Conservation (phyloP, 148 eudicot species). For the Chenopodium quinoa region DNA sequence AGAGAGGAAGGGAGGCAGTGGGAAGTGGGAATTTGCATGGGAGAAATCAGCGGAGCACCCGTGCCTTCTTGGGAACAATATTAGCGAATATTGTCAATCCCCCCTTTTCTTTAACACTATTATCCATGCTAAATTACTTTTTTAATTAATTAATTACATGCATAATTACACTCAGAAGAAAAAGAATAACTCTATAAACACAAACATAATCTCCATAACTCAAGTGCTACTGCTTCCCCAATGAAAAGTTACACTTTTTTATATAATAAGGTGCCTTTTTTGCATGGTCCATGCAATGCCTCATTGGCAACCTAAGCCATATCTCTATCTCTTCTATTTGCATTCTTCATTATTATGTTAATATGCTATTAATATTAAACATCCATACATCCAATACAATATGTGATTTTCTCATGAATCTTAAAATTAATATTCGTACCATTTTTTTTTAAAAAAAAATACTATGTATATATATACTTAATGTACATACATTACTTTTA, state of each 20-base stretch:
- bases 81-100: constrained; percentile 17
- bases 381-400: no score
- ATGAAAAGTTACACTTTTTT: constrained; percentile 17
- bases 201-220: constrained; percentile 18
- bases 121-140: constrained; percentile 8
- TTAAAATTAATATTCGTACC: no score
- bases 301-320: no score
- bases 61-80: constrained; percentile 57
- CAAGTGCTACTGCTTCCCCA: constrained; percentile 22
- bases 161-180: neutral
- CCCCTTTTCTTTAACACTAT: constrained; percentile 11
- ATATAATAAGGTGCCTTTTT: constrained; percentile 21
- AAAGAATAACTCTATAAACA: neutral
- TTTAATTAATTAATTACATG: neutral
- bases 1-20: constrained; percentile 15
- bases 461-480: no score
- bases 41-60: constrained; percentile 71
- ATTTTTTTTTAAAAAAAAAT: no score
- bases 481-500: no score
- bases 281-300: constrained; percentile 14
- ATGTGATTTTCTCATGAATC: no score
- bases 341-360: no score
- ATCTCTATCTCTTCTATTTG: no score
- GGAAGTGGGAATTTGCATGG: constrained; percentile 48
- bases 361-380: no score